Base-by-base conservation (phyloP, 2,329 filamentous ascomycete species). In the Tolypocladium paradoxum region DNA sequence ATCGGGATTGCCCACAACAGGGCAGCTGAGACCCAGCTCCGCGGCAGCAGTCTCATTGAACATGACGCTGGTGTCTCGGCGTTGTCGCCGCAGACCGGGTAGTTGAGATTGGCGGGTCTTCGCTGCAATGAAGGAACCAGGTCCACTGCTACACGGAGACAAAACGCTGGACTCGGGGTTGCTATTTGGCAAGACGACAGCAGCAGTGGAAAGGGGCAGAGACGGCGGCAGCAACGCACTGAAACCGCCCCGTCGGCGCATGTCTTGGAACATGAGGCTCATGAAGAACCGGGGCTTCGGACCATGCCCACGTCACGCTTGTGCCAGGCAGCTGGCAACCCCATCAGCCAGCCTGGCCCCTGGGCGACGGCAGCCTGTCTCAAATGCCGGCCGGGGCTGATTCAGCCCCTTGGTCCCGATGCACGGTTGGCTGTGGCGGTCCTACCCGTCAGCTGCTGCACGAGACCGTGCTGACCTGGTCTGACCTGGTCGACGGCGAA, bases 1-100 rank as follows among this genome's bases (percentile, higher is more conserved):
- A 45, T 64, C 62, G 48, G 53, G 11, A 47, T 63, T 57, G 53
- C 62, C 62, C 24, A 31, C 0, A 45, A 64, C 46, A 16, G 55
- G 56, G 53, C 60, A 62, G 2, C 12, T 38, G 12, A 38, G 34
- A 2, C 5, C 20, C 45, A 31, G 18, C 14, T 22, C 8, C 37
- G 49, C 37, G 49, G 20, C 11, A 38, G 33, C 31, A 24, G 40
- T 35, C 24, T 38, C 22, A 20, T 35, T 27, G 12, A 34, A 34
- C 43, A 46, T 46, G 27, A n/a, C 27, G 43, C 20, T 7, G 27
- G 24, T 31, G 27, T 9, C 18, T 9, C 20, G 24, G 16, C n/a
- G 40, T 5, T 16, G 1, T n/a, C 24, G 43, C 16, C 43, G 16
- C 27, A 9, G 16, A 46, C 24, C n/a, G 43, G 12, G 24, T 1